Evolutionary conservation across 305 asterid species (phyloP).

Genomic region (Fraxinus albicans): DNA sequence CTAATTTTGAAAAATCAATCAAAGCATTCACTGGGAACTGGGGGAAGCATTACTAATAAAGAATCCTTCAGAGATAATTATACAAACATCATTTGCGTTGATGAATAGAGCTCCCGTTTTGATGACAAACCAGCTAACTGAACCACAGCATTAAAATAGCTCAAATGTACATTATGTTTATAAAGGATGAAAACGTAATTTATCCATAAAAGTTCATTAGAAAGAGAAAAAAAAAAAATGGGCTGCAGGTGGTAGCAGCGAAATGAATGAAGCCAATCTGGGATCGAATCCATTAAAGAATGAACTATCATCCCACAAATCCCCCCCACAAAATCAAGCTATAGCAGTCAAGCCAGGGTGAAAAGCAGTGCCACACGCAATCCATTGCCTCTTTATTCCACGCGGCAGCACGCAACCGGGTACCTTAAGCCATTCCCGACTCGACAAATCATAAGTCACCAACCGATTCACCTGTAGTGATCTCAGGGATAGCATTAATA

Average conservation of each 20-base stretch:
- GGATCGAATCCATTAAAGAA: slow-evolving; percentile 8
- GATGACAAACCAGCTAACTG: not conserved
- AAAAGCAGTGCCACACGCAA: slow-evolving; percentile 90
- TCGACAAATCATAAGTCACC: slow-evolving; percentile 64
- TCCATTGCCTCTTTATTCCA: slow-evolving; percentile 81
- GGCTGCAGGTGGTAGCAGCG: slow-evolving; percentile 4
- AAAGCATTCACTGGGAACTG: not conserved
- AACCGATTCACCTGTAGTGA: slow-evolving; percentile 84
- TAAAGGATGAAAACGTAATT: slow-evolving; percentile 14
- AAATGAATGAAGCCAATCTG: slow-evolving; percentile 5
- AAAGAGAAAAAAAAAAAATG: not conserved
- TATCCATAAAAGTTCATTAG: slow-evolving; percentile 1
- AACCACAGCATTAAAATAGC: slow-evolving; percentile 16
- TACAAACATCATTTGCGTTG: slow-evolving; percentile 22
- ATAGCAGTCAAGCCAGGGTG: slow-evolving; percentile 83
- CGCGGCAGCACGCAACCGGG: slow-evolving; percentile 80
- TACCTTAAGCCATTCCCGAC: slow-evolving; percentile 86
- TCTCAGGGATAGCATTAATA: slow-evolving; percentile 86
- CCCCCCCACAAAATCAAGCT: slow-evolving; percentile 39
- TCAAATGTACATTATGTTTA: slow-evolving; percentile 22
- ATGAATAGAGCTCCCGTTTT: not conserved
- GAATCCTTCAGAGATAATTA: slow-evolving; percentile 8
- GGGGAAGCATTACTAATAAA: not conserved
- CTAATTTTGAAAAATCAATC: too few species aligned
- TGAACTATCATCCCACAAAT: not conserved